phyloP scores from a whole-genome alignment of 306 rosid genomes.

The Dalbergia cultrata region DNA sequence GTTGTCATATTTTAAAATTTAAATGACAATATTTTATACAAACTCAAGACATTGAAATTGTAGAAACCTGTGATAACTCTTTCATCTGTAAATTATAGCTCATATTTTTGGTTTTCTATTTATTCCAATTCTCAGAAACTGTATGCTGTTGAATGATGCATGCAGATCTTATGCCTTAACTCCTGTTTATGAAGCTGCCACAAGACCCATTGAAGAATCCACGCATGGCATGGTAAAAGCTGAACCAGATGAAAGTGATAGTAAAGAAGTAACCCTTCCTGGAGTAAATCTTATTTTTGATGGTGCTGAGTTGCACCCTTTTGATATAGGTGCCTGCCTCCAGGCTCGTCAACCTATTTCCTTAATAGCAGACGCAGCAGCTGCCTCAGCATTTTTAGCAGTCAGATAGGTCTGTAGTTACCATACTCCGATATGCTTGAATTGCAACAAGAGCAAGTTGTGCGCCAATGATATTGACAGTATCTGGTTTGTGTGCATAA shows the following conservation, averaged over 20 bases:
- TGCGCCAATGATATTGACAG: conserved; percentile 33
- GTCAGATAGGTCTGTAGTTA: conserved; percentile 57
- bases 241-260: conserved; percentile 78
- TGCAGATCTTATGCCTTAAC: conserved; percentile 81
- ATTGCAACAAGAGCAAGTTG: conserved; percentile 25
- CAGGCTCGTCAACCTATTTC: conserved; percentile 91
- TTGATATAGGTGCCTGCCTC: conserved; percentile 89
- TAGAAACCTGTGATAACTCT: conserved; percentile 28
- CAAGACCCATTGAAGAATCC: conserved; percentile 73
- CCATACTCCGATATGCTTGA: conserved; percentile 12
- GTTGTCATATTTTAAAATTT: conserved; percentile 33
- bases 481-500: conserved; percentile 46
- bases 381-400: conserved; percentile 67
- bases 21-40: conserved; percentile 19
- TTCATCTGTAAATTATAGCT: conserved; percentile 12
- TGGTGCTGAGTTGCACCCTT: conserved; percentile 81
- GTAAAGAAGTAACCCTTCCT: conserved; percentile 83
- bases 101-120: conserved; percentile 20
- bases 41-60: conserved; percentile 17
- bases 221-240: conserved; percentile 54
- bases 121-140: conserved; percentile 24
- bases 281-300: conserved; percentile 90
- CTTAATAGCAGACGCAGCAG: conserved; percentile 85
- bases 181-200: conserved; percentile 77
- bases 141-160: conserved; percentile 46